Percentiles rank a stretch among this genome's conserved stretches.
Evolutionary conservation across 1,284 basidiomycete genomes (phyloP).

Genomic region (Coniferiporia sulphurascens): DNA sequence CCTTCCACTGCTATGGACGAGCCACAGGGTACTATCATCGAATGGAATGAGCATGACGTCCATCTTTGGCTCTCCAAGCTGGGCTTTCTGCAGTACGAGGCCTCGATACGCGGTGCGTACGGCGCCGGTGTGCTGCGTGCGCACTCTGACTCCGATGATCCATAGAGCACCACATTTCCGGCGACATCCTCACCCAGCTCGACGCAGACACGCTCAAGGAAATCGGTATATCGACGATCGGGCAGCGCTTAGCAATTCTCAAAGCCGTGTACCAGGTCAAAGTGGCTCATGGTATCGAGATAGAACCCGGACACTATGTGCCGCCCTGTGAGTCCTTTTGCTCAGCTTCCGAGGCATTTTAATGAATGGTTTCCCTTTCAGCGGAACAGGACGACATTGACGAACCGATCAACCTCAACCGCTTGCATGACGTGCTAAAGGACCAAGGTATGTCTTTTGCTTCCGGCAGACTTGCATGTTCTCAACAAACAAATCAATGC

Average conservation of each 20-base stretch:
- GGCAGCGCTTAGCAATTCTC: slow-evolving; percentile 84
- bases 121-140: neutral
- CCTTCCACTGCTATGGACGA: slow-evolving; percentile 19
- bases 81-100: slow-evolving; percentile 79
- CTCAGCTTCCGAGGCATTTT: slow-evolving; percentile 8
- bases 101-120: slow-evolving; percentile 56
- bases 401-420: slow-evolving; percentile 59
- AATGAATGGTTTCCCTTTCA: slow-evolving; percentile 26
- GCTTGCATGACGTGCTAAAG: slow-evolving; percentile 62
- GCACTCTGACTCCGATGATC: slow-evolving; percentile 8
- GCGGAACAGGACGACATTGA: slow-evolving; percentile 64
- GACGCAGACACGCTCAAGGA: slow-evolving; percentile 81
- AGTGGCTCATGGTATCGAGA: slow-evolving; percentile 73
- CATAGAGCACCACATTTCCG: slow-evolving; percentile 85
- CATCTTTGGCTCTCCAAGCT: slow-evolving; percentile 69
- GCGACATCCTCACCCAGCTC: slow-evolving; percentile 80
- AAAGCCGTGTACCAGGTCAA: slow-evolving; percentile 89
- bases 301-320: slow-evolving; percentile 83
- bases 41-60: slow-evolving; percentile 83
- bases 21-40: slow-evolving; percentile 42
- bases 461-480: slow-evolving; percentile 6
- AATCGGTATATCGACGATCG: slow-evolving; percentile 79
- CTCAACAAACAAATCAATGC: slow-evolving; percentile 3
- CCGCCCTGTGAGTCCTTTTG: slow-evolving; percentile 69
- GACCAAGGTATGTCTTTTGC: slow-evolving; percentile 59